Conservation (phyloP, 164 flowering plant genomes). For the Macadamia tetraphylla region DNA sequence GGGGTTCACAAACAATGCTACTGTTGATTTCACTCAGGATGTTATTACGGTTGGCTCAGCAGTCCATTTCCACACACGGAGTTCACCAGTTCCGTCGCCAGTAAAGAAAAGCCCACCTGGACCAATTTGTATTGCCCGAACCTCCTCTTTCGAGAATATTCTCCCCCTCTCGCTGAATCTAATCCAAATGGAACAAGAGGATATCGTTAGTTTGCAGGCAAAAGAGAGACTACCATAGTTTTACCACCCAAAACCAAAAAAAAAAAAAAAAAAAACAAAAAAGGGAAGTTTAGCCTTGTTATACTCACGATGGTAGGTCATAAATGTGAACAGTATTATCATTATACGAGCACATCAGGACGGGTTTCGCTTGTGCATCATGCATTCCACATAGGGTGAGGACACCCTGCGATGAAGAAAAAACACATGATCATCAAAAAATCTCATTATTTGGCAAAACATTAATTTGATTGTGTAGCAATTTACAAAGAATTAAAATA, state of each 20-base stretch:
- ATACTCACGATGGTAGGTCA: slow-evolving; percentile 85
- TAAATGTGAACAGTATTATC: slow-evolving; percentile 50
- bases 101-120: slow-evolving; percentile 83
- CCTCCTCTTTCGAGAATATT: slow-evolving; percentile 59
- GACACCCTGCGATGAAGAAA: slow-evolving; percentile 20
- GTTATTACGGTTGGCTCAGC: slow-evolving; percentile 21
- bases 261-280: not conserved
- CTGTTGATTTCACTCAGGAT: not conserved
- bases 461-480: too few species aligned
- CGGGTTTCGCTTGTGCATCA: slow-evolving; percentile 49
- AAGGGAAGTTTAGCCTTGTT: too few species aligned
- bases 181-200: slow-evolving; percentile 1
- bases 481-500: not conserved
- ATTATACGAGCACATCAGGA: slow-evolving; percentile 43
- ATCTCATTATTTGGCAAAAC: too few species aligned
- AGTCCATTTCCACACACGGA: slow-evolving; percentile 73
- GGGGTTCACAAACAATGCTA: not conserved
- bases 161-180: slow-evolving; percentile 81
- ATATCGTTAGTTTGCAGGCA: not conserved
- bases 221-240: too few species aligned
- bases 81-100: slow-evolving; percentile 79
- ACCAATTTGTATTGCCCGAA: slow-evolving; percentile 69
- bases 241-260: not conserved
- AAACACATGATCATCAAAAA: slow-evolving; percentile 3
- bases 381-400: slow-evolving; percentile 45